phyloP scores from a whole-genome alignment of 345 rosid genomes.

The Eucalyptus urophylla region DNA sequence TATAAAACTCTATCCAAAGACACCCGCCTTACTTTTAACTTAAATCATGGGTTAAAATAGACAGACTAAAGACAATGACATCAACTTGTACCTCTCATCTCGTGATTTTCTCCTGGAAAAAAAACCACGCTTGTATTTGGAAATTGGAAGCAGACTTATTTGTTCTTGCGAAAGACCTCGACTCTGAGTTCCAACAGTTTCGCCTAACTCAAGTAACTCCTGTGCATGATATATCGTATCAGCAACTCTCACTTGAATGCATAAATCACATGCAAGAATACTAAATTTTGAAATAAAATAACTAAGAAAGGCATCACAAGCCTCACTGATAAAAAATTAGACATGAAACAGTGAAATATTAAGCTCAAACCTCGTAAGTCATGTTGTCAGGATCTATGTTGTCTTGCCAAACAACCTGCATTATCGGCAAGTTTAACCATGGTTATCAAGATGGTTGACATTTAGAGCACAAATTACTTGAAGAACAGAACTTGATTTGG shows the following conservation, averaged over 20 bases:
- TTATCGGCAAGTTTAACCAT: neutral
- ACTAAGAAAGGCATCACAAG: neutral
- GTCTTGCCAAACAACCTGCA: conserved; percentile 87
- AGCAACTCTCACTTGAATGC: neutral
- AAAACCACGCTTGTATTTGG: conserved; percentile 74
- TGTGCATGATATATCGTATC: conserved; percentile 2
- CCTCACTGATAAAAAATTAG: neutral
- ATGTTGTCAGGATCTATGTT: conserved; percentile 83
- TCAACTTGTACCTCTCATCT: conserved; percentile 49
- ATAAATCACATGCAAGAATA: neutral
- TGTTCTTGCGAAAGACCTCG: conserved; percentile 85
- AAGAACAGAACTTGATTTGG: neutral
- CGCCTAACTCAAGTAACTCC: conserved; percentile 95
- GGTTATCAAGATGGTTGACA: neutral
- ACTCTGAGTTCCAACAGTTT: conserved; percentile 86
- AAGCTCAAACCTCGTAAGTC: conserved; percentile 85
- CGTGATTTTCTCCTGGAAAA: conserved; percentile 79
- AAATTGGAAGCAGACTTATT: conserved; percentile 71
- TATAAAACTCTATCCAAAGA: neutral
- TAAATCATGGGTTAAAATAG: neutral
- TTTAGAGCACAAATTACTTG: neutral
- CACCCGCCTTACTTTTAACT: neutral
- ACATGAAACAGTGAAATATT: neutral
- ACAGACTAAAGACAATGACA: neutral
- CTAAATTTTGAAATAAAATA: neutral